Evolutionary conservation across 345 rosid species (phyloP).

Genomic region (Lagerstroemia speciosa): DNA sequence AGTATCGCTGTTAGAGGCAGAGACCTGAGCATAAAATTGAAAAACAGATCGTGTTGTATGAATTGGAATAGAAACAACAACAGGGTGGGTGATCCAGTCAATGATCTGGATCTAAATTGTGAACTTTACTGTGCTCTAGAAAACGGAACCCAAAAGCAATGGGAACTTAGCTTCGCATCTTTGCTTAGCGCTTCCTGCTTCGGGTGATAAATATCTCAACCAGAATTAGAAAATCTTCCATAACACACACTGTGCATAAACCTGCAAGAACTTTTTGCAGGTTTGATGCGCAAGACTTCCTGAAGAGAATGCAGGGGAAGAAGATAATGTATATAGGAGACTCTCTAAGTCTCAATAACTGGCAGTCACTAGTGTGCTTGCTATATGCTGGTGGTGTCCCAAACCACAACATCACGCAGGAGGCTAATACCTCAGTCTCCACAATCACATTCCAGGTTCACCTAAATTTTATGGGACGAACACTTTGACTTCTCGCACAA

Average conservation of each 20-base stretch:
- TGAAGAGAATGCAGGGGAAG: slow-evolving; percentile 33
- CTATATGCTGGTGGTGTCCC: slow-evolving; percentile 49
- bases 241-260: background rate
- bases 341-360: slow-evolving; percentile 51
- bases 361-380: slow-evolving; percentile 51
- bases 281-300: slow-evolving; percentile 36
- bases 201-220: too few species aligned
- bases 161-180: too few species aligned
- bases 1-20: background rate
- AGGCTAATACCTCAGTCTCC: slow-evolving; percentile 9
- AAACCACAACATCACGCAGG: slow-evolving; percentile 17
- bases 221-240: too few species aligned
- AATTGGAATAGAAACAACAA: too few species aligned
- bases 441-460: slow-evolving; percentile 35
- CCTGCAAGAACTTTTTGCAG: slow-evolving; percentile 16
- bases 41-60: background rate
- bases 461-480: background rate
- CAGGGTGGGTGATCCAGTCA: too few species aligned
- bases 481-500: too few species aligned
- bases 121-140: too few species aligned
- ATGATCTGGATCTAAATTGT: too few species aligned
- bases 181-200: too few species aligned
- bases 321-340: slow-evolving; percentile 58
- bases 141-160: too few species aligned
- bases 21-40: background rate